Evolutionary conservation across 139 green algal species (phyloP), one percentile per base, ranked within the genome.

Genomic region (Deuterostichococcus epilithicus): DNA sequence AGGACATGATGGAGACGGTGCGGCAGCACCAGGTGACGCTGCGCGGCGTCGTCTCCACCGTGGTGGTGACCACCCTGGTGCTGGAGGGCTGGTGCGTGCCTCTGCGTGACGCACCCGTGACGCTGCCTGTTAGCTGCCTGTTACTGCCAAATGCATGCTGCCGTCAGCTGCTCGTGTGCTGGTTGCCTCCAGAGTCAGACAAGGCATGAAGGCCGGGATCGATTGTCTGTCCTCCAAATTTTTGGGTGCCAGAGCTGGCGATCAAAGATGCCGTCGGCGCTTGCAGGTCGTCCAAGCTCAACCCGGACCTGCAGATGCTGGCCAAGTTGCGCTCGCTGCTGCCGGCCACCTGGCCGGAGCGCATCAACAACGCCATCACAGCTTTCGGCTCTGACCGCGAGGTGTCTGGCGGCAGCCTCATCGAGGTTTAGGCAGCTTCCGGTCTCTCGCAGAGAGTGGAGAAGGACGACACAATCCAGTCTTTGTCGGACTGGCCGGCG

Each of bases 261-360:
- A 68, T 13, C 28, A 30, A 68, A 8, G 8, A 15, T 8, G 10
- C 25, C 8, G 28, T 8, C 26, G 59, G 6, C 59, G 6, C 23
- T 8, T 73, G 77, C 44, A 97, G 94, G 94, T 91, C 85, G 72
- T 88, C 74, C 44, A 89, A 93, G 86, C 89, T 97, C 18, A 86
- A 97, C 80, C 93, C 93, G 1, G 93, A 97, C 75, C 86, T 97
- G 63, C 84, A 86, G 72, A 94, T 97, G 74, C 82, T 97, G 82
- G 91, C 95, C 47, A 65, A 70, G 18, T 37, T 84, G n/a, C 78
- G 80, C 38, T 81, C 88, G 18, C 76, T 90, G 3, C 78, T 90
- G 67, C 84, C 86, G 28, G 37, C 76, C 13, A 86, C 85, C 68
- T 91, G 85, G 85, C 78, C 76, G 8, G 81, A 92, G 52, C 83